Evolutionary conservation across 805 yeast genomes (phyloP), one percentile per base, ranked within the genome.

Genomic region (Myxozyma geophila): DNA sequence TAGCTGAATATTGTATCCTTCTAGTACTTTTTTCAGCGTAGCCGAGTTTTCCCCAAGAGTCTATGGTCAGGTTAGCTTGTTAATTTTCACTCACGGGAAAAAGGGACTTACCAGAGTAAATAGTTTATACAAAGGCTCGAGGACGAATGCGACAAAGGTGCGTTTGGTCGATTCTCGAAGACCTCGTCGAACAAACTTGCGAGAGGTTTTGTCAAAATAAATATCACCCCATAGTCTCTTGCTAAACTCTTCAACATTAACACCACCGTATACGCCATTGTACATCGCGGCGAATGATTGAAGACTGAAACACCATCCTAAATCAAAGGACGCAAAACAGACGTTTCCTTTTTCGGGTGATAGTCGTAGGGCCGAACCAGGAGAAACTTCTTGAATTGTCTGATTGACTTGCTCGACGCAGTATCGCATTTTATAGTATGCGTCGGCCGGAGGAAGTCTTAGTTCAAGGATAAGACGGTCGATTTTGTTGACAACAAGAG

Each of bases 401-500:
- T 75, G 73, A 72, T 92, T 91, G n/a, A 92, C 77, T 44, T 85
- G 85, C 53, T 86, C 88, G 19, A 92, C 77, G 1, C 81, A 76
- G 66, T 82, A 79, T 60, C 83, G 77, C 36, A 95, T 68, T 72
- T 95, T 92, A 70, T 82, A 80, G 72, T 85, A 90, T 0, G 92
- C 83, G 67, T 90, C 96, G 1, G 76, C 69, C 1, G 91, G 90
- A 0, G 97, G 89, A 3, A 93, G 77, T 66, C 85, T 82, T 48
- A 92, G 76, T 68, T 95, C 99, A 49, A 92, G 72, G 0, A 93
- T 81, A n/a, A 95, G 77, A 64, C 98, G 77, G 74, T 95, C 99
- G 8, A 96, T 69, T 74, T 96, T 95, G 75, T 90, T 92, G 5
- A 95, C 66, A 5, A 90, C 83, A 21, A 92, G 74, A 3, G 81